Conservation (phyloP, 345 rosid species). For the Populus nigra region DNA sequence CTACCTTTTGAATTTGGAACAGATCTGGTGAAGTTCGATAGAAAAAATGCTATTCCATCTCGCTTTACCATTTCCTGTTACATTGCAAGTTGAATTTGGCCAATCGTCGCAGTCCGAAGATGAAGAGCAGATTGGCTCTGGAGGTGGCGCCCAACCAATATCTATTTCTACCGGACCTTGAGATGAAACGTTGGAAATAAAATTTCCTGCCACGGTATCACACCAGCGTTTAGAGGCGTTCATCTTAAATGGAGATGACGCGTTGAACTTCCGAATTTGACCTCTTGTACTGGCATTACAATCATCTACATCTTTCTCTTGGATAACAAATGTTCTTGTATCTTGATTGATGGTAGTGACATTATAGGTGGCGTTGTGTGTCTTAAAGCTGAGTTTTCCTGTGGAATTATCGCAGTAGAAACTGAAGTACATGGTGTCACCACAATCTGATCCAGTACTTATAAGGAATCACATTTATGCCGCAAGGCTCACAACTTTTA, state of each 20-base stretch:
- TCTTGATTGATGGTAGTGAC: constrained; percentile 43
- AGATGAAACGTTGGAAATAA: no score
- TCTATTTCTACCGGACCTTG: constrained; percentile 36
- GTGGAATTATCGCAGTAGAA: constrained; percentile 48
- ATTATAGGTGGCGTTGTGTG: constrained; percentile 27
- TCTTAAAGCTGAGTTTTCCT: constrained; percentile 45
- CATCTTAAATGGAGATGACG: constrained; percentile 36
- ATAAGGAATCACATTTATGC: constrained; percentile 56
- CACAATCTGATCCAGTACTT: constrained; percentile 57
- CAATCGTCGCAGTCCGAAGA: constrained; percentile 52
- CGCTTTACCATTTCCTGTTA: constrained; percentile 14
- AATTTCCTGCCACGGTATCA: no score
- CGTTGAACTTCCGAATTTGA: constrained; percentile 11
- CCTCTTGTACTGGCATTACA: constrained; percentile 19
- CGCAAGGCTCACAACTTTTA: constrained; percentile 48
- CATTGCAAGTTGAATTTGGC: constrained; percentile 46
- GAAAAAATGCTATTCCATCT: constrained; percentile 25
- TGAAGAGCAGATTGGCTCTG: constrained; percentile 47
- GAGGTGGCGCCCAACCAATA: constrained; percentile 51
- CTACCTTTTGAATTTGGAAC: no score
- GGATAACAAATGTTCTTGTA: constrained; percentile 38
- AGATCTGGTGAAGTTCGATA: no score
- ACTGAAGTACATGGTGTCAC: constrained; percentile 49
- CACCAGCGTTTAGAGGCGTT: background rate
- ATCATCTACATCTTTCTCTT: constrained; percentile 14